Conservation (phyloP, 2,329 filamentous ascomycete species). For the Plenodomus lindquistii region DNA sequence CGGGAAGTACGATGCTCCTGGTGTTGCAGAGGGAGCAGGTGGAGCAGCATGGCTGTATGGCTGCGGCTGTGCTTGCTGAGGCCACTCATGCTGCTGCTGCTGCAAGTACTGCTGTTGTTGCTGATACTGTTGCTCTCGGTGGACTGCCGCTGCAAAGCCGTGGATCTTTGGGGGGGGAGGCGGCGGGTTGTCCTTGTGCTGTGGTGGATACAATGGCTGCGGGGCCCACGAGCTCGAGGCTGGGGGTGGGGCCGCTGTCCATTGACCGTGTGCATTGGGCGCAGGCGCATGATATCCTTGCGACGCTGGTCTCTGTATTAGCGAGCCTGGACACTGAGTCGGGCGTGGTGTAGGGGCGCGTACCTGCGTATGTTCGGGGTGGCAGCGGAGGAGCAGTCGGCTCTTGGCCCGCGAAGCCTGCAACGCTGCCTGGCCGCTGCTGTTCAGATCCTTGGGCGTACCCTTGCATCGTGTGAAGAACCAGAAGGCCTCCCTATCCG, state of each 20-base stretch:
- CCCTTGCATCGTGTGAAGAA: constrained; percentile 33
- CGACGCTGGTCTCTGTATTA: constrained; percentile 8
- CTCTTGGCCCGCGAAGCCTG: constrained; percentile 33
- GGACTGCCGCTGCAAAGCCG: constrained; percentile 34
- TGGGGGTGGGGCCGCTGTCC: constrained; percentile 29
- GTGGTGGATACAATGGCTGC: constrained; percentile 21
- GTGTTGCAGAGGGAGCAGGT: constrained; percentile 34
- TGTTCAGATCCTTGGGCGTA: constrained; percentile 34
- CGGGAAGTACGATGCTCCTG: constrained; percentile 39
- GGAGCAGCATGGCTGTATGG: constrained; percentile 33
- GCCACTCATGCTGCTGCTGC: constrained; percentile 16
- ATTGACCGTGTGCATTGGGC: constrained; percentile 35
- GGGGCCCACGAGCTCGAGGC: constrained; percentile 7
- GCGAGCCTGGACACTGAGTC: background rate
- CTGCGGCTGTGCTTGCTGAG: constrained; percentile 28
- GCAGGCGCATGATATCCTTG: constrained; percentile 29
- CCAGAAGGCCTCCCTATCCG: background rate
- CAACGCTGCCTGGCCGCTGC: constrained; percentile 36
- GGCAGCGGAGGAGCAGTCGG: constrained; percentile 13
- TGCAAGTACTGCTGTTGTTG: constrained; percentile 19
- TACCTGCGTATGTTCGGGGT: constrained; percentile 37
- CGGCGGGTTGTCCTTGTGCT: constrained; percentile 36
- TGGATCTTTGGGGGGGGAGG: constrained; percentile 44
- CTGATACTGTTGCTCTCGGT: constrained; percentile 18
- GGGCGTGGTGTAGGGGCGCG: background rate